Evolutionary conservation across 2,329 filamentous ascomycete species (phyloP), one percentile per base, ranked within the genome.

Genomic region (Microdochium nivale): DNA sequence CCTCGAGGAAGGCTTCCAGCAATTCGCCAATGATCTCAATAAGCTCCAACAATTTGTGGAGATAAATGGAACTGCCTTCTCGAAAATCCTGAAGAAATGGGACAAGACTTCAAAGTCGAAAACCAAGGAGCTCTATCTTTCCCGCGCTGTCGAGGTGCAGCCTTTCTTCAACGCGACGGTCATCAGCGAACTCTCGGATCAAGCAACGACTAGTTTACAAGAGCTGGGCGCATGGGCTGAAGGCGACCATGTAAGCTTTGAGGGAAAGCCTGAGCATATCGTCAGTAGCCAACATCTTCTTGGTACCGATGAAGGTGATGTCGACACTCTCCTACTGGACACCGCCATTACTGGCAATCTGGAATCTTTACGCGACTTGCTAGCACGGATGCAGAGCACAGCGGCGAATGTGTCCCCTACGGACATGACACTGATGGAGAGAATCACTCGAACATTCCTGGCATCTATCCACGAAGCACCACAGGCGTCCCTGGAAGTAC

Each of bases 81-180:
- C 92, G 25, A 99, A 99, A 70, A 99, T 99, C 54, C 74, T 99
- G 57, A 99, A 99, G 73, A 99, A 99, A 81, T 99, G 94, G 94
- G 94, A 99, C 72, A 99, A 99, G 80, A 96, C 91, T 1, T 96
- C 92, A 59, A 99, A 97, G 78, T 97, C 92, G 49, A 92, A 92
- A 68, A 96, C 94, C 54, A 99, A 99, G 69, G 94, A 97, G 71
- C 80, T 97, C 40, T 99, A 97, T 66, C 83, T 99, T 33, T 95
- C 95, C 10, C 81, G 94, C 54, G 94, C 94, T 9, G 92, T 99
- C 56, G 94, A 99, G 68, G 91, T 97, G 8, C 94, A 97, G 64
- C 94, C 94, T 7, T 97, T 95, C 69, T 99, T 97, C 78, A 97
- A 99, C 69, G 86, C 92, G 47, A 89, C 95, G 58, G 90, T 97